Evolutionary conservation across 345 rosid species (phyloP).

Genomic region (Rhodamnia rubescens): DNA sequence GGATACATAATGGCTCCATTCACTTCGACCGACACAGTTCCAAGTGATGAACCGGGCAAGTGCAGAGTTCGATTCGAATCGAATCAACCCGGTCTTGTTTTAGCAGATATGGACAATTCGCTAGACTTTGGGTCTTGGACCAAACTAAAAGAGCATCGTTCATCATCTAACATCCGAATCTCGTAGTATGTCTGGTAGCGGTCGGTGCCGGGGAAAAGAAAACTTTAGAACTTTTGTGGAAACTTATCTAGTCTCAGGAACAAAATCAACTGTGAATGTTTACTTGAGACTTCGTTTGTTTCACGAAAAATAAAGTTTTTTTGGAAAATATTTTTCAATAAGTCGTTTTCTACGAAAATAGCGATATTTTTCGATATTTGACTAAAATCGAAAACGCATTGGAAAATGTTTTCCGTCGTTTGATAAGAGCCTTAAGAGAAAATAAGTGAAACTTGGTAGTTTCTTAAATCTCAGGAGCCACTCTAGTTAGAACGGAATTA

Average conservation of each 20-base stretch:
- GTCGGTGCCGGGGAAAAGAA: neutral
- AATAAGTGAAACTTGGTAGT: neutral
- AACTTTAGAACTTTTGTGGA: neutral
- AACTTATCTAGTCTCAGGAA: neutral
- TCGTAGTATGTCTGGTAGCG: too few relatives aligned
- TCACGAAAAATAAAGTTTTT: too few relatives aligned
- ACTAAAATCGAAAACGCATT: too few relatives aligned
- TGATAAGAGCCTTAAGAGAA: neutral
- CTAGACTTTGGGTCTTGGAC: too few relatives aligned
- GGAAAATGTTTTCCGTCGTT: too few relatives aligned
- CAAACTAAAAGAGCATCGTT: too few relatives aligned
- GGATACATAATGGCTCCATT: neutral
- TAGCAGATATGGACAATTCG: neutral
- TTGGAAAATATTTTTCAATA: too few relatives aligned
- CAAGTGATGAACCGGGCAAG: neutral
- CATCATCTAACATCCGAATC: too few relatives aligned
- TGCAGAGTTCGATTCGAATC: neutral
- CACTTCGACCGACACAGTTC: neutral
- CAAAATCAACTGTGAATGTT: neutral
- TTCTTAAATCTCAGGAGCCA: neutral
- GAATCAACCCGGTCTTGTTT: neutral
- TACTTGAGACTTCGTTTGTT: too few relatives aligned
- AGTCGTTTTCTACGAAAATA: too few relatives aligned
- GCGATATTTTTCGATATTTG: too few relatives aligned
- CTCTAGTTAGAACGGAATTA: neutral